Percentiles rank a stretch among this genome's conserved stretches.
These are phyloP conservation scores for Chimonanthus praecox DNA, from an alignment of 164 flowering plant species.

Conservation along the genomic window DNA sequence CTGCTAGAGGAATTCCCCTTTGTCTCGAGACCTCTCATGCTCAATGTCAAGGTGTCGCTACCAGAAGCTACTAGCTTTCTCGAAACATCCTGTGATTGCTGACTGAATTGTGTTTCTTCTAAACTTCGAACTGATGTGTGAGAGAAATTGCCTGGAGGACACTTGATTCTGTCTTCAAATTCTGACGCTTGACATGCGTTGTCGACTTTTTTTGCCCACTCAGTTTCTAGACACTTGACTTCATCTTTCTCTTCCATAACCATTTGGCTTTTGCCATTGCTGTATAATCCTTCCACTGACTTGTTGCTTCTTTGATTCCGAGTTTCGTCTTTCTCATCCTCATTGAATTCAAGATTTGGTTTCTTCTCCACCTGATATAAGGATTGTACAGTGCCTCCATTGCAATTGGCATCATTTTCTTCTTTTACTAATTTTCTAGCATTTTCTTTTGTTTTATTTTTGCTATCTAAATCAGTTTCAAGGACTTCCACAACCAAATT, in stretches of 20 bases:
- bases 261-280: constrained; percentile 13
- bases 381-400: constrained; percentile 4
- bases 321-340: constrained; percentile 15
- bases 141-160: background rate
- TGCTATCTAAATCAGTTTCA: constrained; percentile 14
- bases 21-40: constrained; percentile 21
- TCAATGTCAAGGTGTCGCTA: constrained; percentile 19
- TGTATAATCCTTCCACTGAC: constrained; percentile 12
- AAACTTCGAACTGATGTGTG: background rate
- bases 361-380: constrained; percentile 10
- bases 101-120: background rate
- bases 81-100: constrained; percentile 15
- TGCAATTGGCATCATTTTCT: constrained; percentile 10
- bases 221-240: constrained; percentile 20
- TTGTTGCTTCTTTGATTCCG: constrained; percentile 3
- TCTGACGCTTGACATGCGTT: constrained; percentile 14
- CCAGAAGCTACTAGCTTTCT: constrained; percentile 8
- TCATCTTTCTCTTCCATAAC: constrained; percentile 19
- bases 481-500: constrained; percentile 18
- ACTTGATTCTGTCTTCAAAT: constrained; percentile 11
- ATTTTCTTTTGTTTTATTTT: constrained; percentile 9
- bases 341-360: constrained; percentile 8
- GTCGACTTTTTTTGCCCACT: constrained; percentile 13
- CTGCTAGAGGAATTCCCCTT: constrained; percentile 16
- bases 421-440: constrained; percentile 4